Conservation (phyloP, 345 rosid genomes). For the Eutrema heterophyllum region DNA sequence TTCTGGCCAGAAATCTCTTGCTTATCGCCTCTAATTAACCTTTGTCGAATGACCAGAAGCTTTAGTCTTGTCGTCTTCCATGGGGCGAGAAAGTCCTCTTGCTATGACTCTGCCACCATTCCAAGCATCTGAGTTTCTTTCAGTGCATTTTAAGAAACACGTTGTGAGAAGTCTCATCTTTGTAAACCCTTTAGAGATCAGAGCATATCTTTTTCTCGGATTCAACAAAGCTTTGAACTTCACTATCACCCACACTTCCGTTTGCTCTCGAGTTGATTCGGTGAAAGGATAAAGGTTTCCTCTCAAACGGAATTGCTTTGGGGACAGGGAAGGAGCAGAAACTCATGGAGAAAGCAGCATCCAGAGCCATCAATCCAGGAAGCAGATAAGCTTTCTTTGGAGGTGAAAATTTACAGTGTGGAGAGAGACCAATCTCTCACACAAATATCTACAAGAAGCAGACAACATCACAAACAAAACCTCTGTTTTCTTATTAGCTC, state of each 20-base stretch:
- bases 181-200: neutral
- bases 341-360: slow-evolving; percentile 25
- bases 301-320: slow-evolving; percentile 2
- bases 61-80: neutral
- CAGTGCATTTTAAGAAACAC: neutral
- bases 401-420: neutral
- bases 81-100: neutral
- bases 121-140: slow-evolving; percentile 4
- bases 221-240: slow-evolving; percentile 9
- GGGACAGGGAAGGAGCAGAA: slow-evolving; percentile 13
- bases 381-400: slow-evolving; percentile 30
- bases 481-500: neutral
- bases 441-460: slow-evolving; percentile 16
- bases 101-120: neutral
- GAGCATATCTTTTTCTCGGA: neutral
- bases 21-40: neutral
- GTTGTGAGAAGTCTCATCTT: neutral
- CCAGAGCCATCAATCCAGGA: slow-evolving; percentile 5
- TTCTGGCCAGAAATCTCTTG: neutral
- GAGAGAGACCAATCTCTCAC: slow-evolving; percentile 13
- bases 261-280: neutral
- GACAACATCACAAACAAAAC: slow-evolving; percentile 22
- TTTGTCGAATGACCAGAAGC: neutral
- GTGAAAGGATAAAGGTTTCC: slow-evolving; percentile 6
- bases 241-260: neutral